These are phyloP conservation scores for Cyamopsis tetragonoloba DNA, from an alignment of 306 rosid genomes.

Conservation along the genomic window DNA sequence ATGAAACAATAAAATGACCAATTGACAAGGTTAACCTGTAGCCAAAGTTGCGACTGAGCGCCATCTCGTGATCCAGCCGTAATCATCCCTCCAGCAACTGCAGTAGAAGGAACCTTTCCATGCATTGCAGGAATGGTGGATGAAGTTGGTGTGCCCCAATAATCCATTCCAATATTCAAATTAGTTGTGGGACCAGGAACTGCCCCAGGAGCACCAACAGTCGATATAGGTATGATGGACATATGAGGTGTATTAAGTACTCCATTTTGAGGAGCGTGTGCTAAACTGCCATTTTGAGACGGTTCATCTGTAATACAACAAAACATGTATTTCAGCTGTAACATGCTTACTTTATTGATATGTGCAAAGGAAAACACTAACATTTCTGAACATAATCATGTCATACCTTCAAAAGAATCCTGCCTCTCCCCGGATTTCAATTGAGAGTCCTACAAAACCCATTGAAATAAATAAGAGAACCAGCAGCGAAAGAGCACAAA, in stretches of 20 bases:
- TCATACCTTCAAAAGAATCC: slow-evolving; percentile 85
- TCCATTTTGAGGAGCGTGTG: slow-evolving; percentile 74
- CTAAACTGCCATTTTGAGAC: slow-evolving; percentile 77
- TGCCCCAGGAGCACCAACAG: slow-evolving; percentile 55
- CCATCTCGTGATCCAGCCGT: slow-evolving; percentile 79
- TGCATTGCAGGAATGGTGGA: slow-evolving; percentile 46
- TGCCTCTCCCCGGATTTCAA: slow-evolving; percentile 75
- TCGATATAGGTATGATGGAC: slow-evolving; percentile 59
- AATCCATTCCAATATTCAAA: slow-evolving; percentile 75
- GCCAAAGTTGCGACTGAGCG: slow-evolving; percentile 85
- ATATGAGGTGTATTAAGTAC: slow-evolving; percentile 60
- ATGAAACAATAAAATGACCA: neutral
- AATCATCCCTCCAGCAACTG: slow-evolving; percentile 74
- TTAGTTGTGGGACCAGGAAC: slow-evolving; percentile 80
- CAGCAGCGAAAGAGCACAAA: slow-evolving; percentile 2
- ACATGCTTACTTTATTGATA: neutral
- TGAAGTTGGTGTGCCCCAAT: slow-evolving; percentile 69
- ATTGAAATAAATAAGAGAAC: slow-evolving; percentile 4
- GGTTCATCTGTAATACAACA: slow-evolving; percentile 53
- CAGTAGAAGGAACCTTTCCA: slow-evolving; percentile 79
- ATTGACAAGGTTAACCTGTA: slow-evolving; percentile 55
- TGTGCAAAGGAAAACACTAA: slow-evolving; percentile 17
- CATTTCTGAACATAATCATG: slow-evolving; percentile 13
- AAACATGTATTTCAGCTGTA: neutral
- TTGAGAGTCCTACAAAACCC: slow-evolving; percentile 77